Evolutionary conservation across 208 protist genomes (phyloP).

Genomic region (Trypanosomatidae sp.): DNA sequence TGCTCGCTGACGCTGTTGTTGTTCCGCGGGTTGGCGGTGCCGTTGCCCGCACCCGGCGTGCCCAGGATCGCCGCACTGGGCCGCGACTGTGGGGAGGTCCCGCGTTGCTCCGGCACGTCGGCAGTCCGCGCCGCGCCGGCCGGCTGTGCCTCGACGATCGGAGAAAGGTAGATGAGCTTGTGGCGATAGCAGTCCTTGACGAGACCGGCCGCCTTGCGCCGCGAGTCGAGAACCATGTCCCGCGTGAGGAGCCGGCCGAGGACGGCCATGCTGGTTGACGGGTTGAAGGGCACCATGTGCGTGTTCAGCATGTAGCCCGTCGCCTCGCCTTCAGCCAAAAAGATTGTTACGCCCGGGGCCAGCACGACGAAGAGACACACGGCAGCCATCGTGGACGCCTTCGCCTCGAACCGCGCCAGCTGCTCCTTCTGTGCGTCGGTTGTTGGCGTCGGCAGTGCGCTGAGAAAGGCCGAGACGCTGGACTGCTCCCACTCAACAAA

Average conservation of each 20-base stretch:
- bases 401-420: conserved; percentile 12
- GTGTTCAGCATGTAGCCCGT: conserved; percentile 32
- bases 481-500: no score
- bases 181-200: conserved; percentile 16
- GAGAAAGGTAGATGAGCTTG: not conserved
- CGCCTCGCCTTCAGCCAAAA: conserved; percentile 24
- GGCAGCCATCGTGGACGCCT: not conserved
- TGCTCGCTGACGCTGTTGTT: no score
- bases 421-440: conserved; percentile 5
- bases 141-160: no score
- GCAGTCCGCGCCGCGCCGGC: no score
- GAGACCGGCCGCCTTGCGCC: conserved; percentile 6
- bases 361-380: conserved; percentile 33
- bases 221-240: conserved; percentile 5
- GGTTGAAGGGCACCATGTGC: conserved; percentile 29
- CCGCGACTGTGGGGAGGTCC: no score
- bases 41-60: no score
- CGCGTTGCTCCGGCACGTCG: no score
- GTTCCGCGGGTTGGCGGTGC: no score
- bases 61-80: no score
- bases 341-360: conserved; percentile 34
- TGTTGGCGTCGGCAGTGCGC: conserved; percentile 8
- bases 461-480: no score
- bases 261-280: conserved; percentile 32
- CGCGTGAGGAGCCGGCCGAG: conserved; percentile 26